These are phyloP conservation scores for Solidago caesia DNA, from an alignment of 129 eudicot genomes.

Conservation along the genomic window DNA sequence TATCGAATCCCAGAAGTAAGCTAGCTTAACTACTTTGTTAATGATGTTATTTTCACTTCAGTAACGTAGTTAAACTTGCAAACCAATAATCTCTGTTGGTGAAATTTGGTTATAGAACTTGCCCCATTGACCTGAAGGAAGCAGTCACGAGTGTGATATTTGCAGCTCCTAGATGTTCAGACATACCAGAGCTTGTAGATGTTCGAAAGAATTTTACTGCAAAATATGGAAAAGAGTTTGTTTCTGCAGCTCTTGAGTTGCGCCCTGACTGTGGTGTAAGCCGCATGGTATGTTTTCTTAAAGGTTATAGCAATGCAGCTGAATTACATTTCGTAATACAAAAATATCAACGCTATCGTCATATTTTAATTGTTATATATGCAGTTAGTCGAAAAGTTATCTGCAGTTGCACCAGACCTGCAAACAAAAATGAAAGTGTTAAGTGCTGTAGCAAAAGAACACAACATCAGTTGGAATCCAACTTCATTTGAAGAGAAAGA, in stretches of 20 bases:
- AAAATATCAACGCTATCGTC: not conserved
- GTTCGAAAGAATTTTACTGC: constrained; percentile 65
- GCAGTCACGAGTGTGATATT: constrained; percentile 81
- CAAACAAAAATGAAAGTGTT: constrained; percentile 64
- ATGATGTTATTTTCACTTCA: not conserved
- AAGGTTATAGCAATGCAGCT: not conserved
- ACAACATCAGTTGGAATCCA: constrained; percentile 75
- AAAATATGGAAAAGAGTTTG: constrained; percentile 91
- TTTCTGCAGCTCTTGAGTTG: constrained; percentile 65
- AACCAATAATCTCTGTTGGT: constrained; percentile 11
- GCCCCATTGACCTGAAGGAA: constrained; percentile 94
- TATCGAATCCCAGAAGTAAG: constrained; percentile 92
- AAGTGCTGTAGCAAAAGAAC: constrained; percentile 74
- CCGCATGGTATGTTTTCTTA: constrained; percentile 59
- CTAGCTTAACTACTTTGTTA: constrained; percentile 9
- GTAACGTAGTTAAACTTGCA: not conserved
- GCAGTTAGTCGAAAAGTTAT: constrained; percentile 93
- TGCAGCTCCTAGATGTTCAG: constrained; percentile 95
- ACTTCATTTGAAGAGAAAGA: constrained; percentile 61
- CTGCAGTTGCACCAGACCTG: constrained; percentile 80
- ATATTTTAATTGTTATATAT: constrained; percentile 15
- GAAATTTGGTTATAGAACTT: constrained; percentile 42
- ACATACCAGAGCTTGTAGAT: constrained; percentile 74
- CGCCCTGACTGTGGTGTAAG: constrained; percentile 86
- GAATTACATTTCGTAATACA: not conserved